A percentile compares a stretch with the other conserved stretches of the same genome.
These are phyloP conservation scores for Isatis lusitanica DNA, from an alignment of 441 rosid species.

Conservation along the genomic window DNA sequence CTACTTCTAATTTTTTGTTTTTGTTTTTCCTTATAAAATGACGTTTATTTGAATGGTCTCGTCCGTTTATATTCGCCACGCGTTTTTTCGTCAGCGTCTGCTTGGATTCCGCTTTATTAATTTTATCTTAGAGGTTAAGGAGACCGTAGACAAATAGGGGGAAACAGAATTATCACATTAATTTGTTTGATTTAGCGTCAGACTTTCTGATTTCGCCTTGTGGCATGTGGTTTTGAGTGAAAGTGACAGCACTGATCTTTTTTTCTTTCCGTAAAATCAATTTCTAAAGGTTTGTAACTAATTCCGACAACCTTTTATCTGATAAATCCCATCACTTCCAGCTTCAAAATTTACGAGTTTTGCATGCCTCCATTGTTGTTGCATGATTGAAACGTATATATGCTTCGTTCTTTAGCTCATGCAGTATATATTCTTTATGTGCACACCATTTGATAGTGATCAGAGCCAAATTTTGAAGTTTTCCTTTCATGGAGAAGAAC, in stretches of 20 bases:
- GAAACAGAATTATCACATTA: background rate
- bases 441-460: too few relatives aligned
- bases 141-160: background rate
- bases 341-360: background rate
- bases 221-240: background rate
- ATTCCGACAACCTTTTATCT: background rate
- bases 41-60: slow-evolving; percentile 8
- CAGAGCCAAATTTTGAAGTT: background rate
- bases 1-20: background rate
- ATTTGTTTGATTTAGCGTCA: background rate
- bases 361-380: slow-evolving; percentile 3
- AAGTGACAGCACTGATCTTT: background rate
- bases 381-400: background rate
- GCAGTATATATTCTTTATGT: background rate
- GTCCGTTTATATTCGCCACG: slow-evolving; percentile 24
- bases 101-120: background rate
- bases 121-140: background rate
- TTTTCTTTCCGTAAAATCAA: background rate
- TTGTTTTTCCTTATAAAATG: background rate
- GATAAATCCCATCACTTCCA: background rate
- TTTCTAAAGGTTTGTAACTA: background rate
- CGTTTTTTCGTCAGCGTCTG: slow-evolving; percentile 17
- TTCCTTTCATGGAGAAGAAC: background rate
- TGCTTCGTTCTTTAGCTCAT: background rate
- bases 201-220: background rate